Evolutionary conservation across 2,329 filamentous ascomycete genomes (phyloP).

Genomic region (Penicillium decumbens): DNA sequence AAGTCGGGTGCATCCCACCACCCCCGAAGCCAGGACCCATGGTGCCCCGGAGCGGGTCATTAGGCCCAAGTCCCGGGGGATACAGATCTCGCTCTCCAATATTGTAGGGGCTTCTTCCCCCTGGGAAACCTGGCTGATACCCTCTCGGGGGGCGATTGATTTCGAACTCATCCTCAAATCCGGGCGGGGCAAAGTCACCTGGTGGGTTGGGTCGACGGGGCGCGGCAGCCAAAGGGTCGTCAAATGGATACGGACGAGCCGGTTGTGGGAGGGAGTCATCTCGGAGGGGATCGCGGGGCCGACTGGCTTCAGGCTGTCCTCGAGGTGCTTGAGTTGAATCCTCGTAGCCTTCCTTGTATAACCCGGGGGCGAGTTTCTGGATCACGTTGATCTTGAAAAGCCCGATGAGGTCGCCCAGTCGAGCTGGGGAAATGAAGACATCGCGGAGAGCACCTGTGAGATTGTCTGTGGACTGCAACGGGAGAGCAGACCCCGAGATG

Average conservation of each 20-base stretch:
- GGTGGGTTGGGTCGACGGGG: slow-evolving; percentile 62
- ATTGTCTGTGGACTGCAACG: slow-evolving; percentile 41
- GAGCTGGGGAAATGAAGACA: slow-evolving; percentile 68
- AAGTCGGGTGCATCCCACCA: slow-evolving; percentile 92
- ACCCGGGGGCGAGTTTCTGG: slow-evolving; percentile 72
- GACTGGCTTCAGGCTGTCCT: slow-evolving; percentile 42
- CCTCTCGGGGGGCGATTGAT: slow-evolving; percentile 64
- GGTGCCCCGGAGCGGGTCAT: slow-evolving; percentile 70
- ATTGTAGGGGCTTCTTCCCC: slow-evolving; percentile 56
- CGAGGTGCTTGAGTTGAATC: slow-evolving; percentile 43
- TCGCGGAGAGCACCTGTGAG: slow-evolving; percentile 42
- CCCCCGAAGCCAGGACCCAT: slow-evolving; percentile 60
- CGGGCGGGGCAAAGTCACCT: slow-evolving; percentile 76
- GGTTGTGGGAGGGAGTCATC: slow-evolving; percentile 55
- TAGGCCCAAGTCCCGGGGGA: slow-evolving; percentile 76
- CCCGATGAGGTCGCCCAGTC: slow-evolving; percentile 64
- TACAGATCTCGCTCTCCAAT: slow-evolving; percentile 86
- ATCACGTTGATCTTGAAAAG: slow-evolving; percentile 75
- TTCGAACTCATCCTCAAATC: slow-evolving; percentile 90
- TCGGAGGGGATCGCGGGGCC: slow-evolving; percentile 45
- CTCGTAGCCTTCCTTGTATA: slow-evolving; percentile 75
- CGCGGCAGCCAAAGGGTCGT: slow-evolving; percentile 59
- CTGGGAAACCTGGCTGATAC: slow-evolving; percentile 39
- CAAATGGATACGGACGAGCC: slow-evolving; percentile 63
- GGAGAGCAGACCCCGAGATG: slow-evolving; percentile 59